phyloP scores from a whole-genome alignment of 2,329 filamentous ascomycete genomes.

The Penicillium sp. region DNA sequence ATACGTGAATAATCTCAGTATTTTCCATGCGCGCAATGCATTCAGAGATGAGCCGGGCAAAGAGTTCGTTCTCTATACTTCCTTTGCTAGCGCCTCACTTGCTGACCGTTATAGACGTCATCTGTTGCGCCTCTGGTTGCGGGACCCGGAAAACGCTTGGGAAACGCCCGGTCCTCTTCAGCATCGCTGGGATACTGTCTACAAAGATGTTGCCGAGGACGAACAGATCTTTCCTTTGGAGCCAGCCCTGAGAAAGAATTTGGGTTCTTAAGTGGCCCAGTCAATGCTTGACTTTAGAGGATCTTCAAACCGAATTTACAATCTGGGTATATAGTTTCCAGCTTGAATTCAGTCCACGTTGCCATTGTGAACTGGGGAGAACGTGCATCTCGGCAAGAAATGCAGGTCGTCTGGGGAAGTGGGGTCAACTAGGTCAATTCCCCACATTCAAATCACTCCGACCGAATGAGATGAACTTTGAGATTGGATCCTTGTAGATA shows the following conservation, averaged over 20 bases:
- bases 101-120: slow-evolving; percentile 37
- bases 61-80: slow-evolving; percentile 28
- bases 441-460: not conserved
- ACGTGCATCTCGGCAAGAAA: not conserved
- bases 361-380: not conserved
- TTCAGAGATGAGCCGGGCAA: slow-evolving; percentile 41
- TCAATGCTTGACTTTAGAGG: no score
- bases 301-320: no score
- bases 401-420: slow-evolving; percentile 7
- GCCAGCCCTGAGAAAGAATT: slow-evolving; percentile 28
- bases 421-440: not conserved
- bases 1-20: slow-evolving; percentile 51
- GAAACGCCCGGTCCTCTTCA: slow-evolving; percentile 38
- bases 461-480: not conserved
- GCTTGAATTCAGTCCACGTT: no score
- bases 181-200: slow-evolving; percentile 42
- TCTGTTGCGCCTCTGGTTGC: slow-evolving; percentile 47
- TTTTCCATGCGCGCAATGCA: slow-evolving; percentile 49
- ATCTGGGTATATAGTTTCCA: no score
- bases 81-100: not conserved
- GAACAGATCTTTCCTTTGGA: slow-evolving; percentile 45
- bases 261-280: slow-evolving; percentile 6
- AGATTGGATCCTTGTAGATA: not conserved
- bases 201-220: slow-evolving; percentile 37
- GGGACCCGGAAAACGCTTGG: slow-evolving; percentile 47